Base-by-base conservation (phyloP, 495 filamentous ascomycete genomes). In the Talaromyces stipitatus region DNA sequence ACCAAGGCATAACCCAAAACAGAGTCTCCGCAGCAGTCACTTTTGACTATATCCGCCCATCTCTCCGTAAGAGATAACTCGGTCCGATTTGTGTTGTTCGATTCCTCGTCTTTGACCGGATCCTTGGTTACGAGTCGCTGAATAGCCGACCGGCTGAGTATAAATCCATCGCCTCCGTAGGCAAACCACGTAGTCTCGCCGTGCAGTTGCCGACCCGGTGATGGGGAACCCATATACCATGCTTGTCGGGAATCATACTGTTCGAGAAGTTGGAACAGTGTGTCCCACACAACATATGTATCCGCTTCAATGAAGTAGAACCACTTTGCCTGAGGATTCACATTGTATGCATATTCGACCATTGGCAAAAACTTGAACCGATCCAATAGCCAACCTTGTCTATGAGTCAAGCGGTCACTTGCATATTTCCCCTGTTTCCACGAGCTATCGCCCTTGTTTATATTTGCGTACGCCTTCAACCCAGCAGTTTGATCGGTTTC, bases 311-410 rank as follows among this genome's bases (percentile, higher is more conserved):
- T 73, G 59, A 86, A 86, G 28, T 85, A 75, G 60, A 80, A 87
- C 82, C 82, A 87, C 45, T 80, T 73, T 18, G 71, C 74, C 2
- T 72, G 66, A 22, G 80, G 81, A 23, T 75, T 73, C 71, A 73
- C 67, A 36, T 70, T 67, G 69, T 78, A 82, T 12, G 81, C 78
- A 45, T 78, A 66, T 58, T 82, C 78, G 38, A 85, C 73, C 70
- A 82, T 82, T 14, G 82, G 77, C 22, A 87, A 63, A 59, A 85
- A 85, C 69, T 86, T 87, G 71, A 80, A 85, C 57, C 82, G 82
- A 65, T 87, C 83, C 23, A 85, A 66, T 27, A 64, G 66, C 82
- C 83, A 87, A 0, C 79, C 84, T 29, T 62, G 41, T 43, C 52
- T 36, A 24, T 36, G 12, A 2, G 62, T 57, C 2, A 48, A 38